These are phyloP conservation scores for Dendrobium officinale DNA, from an alignment of 106 monocot genomes.

Conservation along the genomic window DNA sequence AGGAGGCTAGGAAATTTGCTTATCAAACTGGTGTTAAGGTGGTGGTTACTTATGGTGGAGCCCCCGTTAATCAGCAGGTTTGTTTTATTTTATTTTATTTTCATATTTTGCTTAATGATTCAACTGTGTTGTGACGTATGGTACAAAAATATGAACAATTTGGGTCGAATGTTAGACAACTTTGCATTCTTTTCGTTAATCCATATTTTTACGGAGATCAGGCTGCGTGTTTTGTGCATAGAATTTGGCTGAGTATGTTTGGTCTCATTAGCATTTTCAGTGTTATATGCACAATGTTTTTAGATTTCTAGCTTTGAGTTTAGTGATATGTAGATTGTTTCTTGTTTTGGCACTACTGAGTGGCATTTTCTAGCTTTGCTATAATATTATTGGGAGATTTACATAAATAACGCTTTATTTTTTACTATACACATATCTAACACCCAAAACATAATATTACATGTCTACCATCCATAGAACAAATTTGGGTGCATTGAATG, in stretches of 20 bases:
- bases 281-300: background rate
- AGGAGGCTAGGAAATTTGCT: conserved; percentile 55
- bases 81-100: background rate
- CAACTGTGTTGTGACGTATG: background rate
- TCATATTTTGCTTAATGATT: background rate
- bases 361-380: no score
- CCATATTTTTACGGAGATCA: background rate
- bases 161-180: background rate
- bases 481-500: no score
- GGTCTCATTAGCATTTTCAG: background rate
- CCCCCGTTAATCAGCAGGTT: conserved; percentile 55
- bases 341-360: no score
- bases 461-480: no score
- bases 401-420: no score
- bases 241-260: background rate
- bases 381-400: no score
- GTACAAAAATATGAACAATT: background rate
- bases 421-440: no score
- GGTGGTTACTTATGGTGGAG: conserved; percentile 58
- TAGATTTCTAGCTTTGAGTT: background rate
- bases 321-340: no score
- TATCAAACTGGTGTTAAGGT: conserved; percentile 61
- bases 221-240: background rate
- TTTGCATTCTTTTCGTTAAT: background rate
- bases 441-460: no score